Base-by-base conservation (phyloP, 2,329 filamentous ascomycete genomes). In the Penicillium hesseltinei region DNA sequence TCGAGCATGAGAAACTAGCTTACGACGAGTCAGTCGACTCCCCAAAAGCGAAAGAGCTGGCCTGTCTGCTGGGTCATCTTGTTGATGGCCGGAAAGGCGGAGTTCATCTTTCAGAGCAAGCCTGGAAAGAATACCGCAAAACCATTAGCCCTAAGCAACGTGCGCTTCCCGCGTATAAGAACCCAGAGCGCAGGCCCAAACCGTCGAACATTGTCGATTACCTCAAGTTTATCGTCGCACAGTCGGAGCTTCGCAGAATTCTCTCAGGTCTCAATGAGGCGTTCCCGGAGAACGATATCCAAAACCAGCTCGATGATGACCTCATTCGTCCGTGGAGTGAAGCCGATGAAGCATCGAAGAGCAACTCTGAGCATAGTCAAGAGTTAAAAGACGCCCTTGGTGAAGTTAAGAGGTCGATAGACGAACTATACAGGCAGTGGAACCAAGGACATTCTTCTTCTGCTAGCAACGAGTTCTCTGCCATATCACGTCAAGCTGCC, bases 11-110 rank as follows among this genome's bases (percentile, higher is more conserved):
- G 50, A 78, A 75, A 25, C 66, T 82, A 0, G 76, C 77, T 0
- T 87, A 87, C 57, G 82, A 83, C 50, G 80, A 82, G 39, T 72
- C 70, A 1, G 71, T 81, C 19, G 61, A 69, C 36, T 69, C 66
- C 13, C 25, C 54, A 0, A 63, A 64, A 2, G 75, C 77, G 2
- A 69, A 75, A 33, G 71, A 71, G 31, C 65, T 81, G 7, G 74
- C 75, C 7, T 66, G 68, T 50, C 70, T 81, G 1, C 69, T 80
- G 5, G 75, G 78, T 13, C 73, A 78, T 58, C 69, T 81, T 6
- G 78, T 81, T 0, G 79, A 81, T 56, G 71, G 73, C 29, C 71
- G 70, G 13, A 81, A 81, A 58, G 70, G 71, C 3, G 79, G 79
- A 2, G 70, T 77, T n/a, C 69, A 71, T 35, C 69, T 80, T 13